Conservation (phyloP, 805 yeast genomes). For the Starmerella sirachaensis region DNA sequence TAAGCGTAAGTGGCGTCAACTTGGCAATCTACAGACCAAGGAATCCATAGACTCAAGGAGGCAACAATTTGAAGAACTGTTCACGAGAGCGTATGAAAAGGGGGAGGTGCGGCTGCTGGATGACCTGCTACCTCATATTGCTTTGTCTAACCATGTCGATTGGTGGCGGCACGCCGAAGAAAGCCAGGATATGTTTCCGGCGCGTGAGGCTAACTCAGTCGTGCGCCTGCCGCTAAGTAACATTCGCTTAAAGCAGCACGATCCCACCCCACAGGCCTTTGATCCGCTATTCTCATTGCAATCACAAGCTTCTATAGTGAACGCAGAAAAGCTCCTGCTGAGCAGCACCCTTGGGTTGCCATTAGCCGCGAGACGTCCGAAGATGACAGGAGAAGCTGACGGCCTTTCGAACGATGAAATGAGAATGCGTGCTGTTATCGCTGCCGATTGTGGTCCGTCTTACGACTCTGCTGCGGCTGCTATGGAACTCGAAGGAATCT, state of each 20-base stretch:
- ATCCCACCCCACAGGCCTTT: neutral
- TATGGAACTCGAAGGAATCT: slow-evolving; percentile 35
- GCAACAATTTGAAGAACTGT: too few relatives aligned
- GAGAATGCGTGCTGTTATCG: slow-evolving; percentile 38
- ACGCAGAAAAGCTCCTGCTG: slow-evolving; percentile 33
- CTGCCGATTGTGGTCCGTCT: slow-evolving; percentile 40
- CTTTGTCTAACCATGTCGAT: slow-evolving; percentile 41
- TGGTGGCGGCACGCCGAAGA: slow-evolving; percentile 41
- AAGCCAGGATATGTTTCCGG: neutral
- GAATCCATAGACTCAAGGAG: too few relatives aligned
- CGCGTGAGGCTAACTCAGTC: neutral
- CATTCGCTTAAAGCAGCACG: neutral
- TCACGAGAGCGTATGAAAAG: too few relatives aligned
- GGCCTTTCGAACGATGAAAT: slow-evolving; percentile 16
- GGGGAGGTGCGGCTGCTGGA: too few relatives aligned
- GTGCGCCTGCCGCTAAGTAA: neutral
- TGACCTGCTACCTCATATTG: too few relatives aligned
- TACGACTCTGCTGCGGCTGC: slow-evolving; percentile 36
- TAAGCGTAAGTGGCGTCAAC: too few relatives aligned
- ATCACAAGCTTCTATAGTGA: slow-evolving; percentile 12
- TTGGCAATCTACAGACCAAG: too few relatives aligned
- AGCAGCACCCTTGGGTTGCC: slow-evolving; percentile 32
- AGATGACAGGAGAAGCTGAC: too few relatives aligned
- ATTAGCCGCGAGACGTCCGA: slow-evolving; percentile 16
- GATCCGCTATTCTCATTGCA: slow-evolving; percentile 14